phyloP scores from a whole-genome alignment of 202 grass and related monocot genomes.

The Dendrocalamus latiflorus region DNA sequence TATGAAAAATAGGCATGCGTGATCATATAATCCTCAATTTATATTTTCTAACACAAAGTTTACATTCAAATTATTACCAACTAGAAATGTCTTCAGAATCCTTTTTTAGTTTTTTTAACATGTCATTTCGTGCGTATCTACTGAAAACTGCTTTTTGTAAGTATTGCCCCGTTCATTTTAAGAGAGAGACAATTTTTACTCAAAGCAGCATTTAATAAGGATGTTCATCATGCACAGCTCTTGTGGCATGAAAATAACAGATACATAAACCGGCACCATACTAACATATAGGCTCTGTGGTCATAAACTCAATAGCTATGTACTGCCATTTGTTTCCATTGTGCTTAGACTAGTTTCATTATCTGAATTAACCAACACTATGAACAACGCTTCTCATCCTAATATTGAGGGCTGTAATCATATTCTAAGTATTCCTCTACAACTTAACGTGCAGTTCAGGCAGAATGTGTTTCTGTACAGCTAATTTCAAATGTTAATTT shows the following conservation, averaged over 20 bases:
- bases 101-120: not conserved
- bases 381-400: not conserved
- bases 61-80: not conserved
- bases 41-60: not conserved
- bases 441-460: conserved; percentile 10
- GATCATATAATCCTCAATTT: not conserved
- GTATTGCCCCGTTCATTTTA: not conserved
- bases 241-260: not conserved
- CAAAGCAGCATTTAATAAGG: not conserved
- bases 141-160: not conserved
- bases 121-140: not conserved
- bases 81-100: not conserved
- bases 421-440: not conserved
- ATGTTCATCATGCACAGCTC: not conserved
- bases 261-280: not conserved
- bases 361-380: not conserved
- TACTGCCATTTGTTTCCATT: not conserved
- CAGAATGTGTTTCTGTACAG: not conserved
- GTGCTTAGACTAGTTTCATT: not conserved
- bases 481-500: conserved; percentile 6
- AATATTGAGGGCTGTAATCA: not conserved
- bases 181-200: not conserved
- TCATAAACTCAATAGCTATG: not conserved
- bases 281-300: not conserved
- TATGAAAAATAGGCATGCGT: not conserved